Evolutionary conservation across 306 rosid species (phyloP).

Genomic region (Cucurbita maxima): DNA sequence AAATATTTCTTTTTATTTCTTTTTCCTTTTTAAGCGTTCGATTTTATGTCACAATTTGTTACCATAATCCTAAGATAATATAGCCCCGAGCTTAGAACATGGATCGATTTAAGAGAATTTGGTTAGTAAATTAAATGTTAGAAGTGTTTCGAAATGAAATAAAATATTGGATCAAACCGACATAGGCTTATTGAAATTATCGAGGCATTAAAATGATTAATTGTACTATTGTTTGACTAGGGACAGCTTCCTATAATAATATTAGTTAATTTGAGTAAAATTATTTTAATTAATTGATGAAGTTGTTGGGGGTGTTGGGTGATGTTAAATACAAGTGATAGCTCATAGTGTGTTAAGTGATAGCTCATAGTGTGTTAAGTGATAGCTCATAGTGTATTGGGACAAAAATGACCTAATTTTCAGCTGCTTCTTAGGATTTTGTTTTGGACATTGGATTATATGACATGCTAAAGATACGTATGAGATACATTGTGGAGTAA

Average conservation of each 20-base stretch:
- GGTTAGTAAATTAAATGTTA: neutral
- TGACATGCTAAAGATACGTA: too few species aligned
- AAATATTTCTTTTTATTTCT: neutral
- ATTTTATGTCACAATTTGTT: too few species aligned
- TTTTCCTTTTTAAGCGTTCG: too few species aligned
- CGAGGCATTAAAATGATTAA: neutral
- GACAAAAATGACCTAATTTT: neutral
- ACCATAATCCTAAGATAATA: too few species aligned
- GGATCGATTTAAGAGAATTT: too few species aligned
- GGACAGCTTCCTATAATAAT: neutral
- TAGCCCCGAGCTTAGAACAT: too few species aligned
- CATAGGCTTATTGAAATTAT: neutral
- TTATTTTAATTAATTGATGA: neutral
- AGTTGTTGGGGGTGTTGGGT: neutral
- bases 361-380: neutral
- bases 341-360: neutral
- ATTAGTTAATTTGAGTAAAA: neutral
- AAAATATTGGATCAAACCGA: neutral
- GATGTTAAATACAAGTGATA: neutral
- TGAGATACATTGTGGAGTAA: too few species aligned
- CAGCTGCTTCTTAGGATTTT: neutral
- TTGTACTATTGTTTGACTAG: neutral
- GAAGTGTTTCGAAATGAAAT: neutral
- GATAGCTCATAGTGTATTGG: neutral
- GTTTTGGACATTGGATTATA: neutral